phyloP scores from a whole-genome alignment of 2,329 filamentous ascomycete species.

The Sphaerostilbella broomeana region DNA sequence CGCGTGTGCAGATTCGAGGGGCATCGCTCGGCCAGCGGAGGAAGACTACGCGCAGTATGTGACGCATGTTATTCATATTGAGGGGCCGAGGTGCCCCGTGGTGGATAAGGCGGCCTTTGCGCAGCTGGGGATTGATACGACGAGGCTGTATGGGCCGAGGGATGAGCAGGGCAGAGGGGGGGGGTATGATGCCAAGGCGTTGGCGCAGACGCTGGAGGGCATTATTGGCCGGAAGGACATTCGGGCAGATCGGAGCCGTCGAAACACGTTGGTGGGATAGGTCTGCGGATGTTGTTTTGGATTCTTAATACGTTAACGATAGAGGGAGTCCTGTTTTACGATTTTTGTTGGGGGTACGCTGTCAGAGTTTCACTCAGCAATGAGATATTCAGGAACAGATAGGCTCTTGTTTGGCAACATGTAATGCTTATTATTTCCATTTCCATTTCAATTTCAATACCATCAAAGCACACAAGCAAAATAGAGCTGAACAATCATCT shows the following conservation, averaged over 20 bases:
- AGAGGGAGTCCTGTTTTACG: too few relatives aligned
- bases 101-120: conserved; percentile 62
- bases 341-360: too few relatives aligned
- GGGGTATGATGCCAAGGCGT: conserved; percentile 68
- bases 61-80: conserved; percentile 76
- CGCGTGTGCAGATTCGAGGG: conserved; percentile 64
- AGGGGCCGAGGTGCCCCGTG: conserved; percentile 60
- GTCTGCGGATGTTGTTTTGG: not conserved
- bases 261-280: conserved; percentile 38
- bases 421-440: too few relatives aligned
- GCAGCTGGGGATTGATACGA: conserved; percentile 65
- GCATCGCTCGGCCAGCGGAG: conserved; percentile 31
- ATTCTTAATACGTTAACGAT: not conserved
- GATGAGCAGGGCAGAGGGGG: conserved; percentile 36
- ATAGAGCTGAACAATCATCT: too few relatives aligned
- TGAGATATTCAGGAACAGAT: too few relatives aligned
- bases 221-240: conserved; percentile 57
- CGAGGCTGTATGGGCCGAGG: conserved; percentile 68
- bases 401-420: too few relatives aligned
- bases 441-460: too few relatives aligned
- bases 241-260: conserved; percentile 32
- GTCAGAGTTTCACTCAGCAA: too few relatives aligned
- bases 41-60: conserved; percentile 62
- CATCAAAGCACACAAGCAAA: too few relatives aligned
- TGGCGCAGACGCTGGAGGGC: conserved; percentile 69